These are phyloP conservation scores for Davidsoniella neocaledoniae DNA, from an alignment of 2,329 filamentous ascomycete genomes.

Conservation along the genomic window DNA sequence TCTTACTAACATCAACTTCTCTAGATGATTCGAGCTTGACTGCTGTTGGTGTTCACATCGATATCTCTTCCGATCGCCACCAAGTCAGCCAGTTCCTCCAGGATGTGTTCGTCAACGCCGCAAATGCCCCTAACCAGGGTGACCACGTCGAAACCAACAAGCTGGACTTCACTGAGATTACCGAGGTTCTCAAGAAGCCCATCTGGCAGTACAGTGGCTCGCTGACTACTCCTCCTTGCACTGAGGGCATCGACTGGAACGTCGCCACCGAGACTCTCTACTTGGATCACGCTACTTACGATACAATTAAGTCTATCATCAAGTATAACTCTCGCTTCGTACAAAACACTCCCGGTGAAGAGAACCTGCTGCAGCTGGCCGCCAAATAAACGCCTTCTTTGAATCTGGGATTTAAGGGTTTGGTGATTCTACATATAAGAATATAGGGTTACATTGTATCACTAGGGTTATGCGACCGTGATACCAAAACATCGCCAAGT, in stretches of 20 bases:
- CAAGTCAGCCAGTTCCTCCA: slow-evolving; percentile 18
- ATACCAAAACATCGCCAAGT: background rate
- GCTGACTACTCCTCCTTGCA: slow-evolving; percentile 46
- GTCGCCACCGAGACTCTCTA: slow-evolving; percentile 30
- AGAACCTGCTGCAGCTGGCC: slow-evolving; percentile 22
- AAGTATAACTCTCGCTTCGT: slow-evolving; percentile 39
- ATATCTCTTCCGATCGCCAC: slow-evolving; percentile 16
- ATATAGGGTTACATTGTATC: background rate
- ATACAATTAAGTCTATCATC: slow-evolving; percentile 33
- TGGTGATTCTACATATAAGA: background rate
- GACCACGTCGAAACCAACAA: slow-evolving; percentile 17
- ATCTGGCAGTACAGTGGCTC: slow-evolving; percentile 32
- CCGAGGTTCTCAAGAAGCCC: slow-evolving; percentile 20
- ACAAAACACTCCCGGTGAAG: slow-evolving; percentile 30
- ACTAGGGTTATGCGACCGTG: background rate
- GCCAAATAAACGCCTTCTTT: background rate
- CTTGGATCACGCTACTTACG: slow-evolving; percentile 31
- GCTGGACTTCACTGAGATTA: slow-evolving; percentile 28
- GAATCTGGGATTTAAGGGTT: background rate
- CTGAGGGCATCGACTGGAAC: slow-evolving; percentile 37
- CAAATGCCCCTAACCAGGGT: slow-evolving; percentile 19
- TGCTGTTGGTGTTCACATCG: slow-evolving; percentile 24
- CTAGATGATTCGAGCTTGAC: slow-evolving; percentile 14
- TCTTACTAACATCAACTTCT: background rate
- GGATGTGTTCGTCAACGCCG: slow-evolving; percentile 23